These are phyloP conservation scores for Chlorophyllum brunneum DNA, from an alignment of 768 basidiomycete species.

Conservation along the genomic window DNA sequence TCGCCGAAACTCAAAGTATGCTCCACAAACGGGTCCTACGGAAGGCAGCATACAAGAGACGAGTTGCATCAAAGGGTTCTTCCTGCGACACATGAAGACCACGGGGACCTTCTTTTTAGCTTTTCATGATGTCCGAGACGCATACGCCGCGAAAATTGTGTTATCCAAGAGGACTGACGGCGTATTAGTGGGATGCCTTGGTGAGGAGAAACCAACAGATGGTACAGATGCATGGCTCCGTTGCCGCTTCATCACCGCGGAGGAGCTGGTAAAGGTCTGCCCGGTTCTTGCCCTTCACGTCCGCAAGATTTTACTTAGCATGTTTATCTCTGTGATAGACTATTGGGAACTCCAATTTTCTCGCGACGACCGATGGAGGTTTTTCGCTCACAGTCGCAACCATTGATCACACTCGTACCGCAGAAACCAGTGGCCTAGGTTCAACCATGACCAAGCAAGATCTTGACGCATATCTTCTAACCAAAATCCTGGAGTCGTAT, in stretches of 20 bases:
- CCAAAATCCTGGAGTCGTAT: constrained; percentile 25
- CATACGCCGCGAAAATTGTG: constrained; percentile 41
- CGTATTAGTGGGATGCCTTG: constrained; percentile 27
- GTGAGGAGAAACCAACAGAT: constrained; percentile 21
- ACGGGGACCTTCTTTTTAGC: constrained; percentile 54
- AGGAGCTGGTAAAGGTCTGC: constrained; percentile 43
- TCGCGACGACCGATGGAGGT: constrained; percentile 48
- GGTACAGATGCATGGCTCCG: constrained; percentile 26
- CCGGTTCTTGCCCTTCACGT: constrained; percentile 5
- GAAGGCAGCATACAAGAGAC: constrained; percentile 3
- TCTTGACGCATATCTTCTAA: constrained; percentile 18
- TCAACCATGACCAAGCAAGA: background rate
- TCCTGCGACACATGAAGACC: constrained; percentile 44
- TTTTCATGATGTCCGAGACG: constrained; percentile 58
- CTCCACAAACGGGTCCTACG: background rate
- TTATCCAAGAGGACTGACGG: constrained; percentile 29
- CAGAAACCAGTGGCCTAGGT: background rate
- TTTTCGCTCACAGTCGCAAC: constrained; percentile 46
- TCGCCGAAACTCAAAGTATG: background rate
- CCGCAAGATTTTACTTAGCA: constrained; percentile 13
- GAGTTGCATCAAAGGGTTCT: constrained; percentile 49
- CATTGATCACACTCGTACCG: constrained; percentile 11
- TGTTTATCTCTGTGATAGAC: constrained; percentile 31
- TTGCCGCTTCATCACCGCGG: constrained; percentile 42
- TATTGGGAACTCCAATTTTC: constrained; percentile 48